Percentiles rank a stretch among this genome's conserved stretches.
These are phyloP conservation scores for Breviolum minutum DNA, from an alignment of 73 alveolate species.

Conservation along the genomic window DNA sequence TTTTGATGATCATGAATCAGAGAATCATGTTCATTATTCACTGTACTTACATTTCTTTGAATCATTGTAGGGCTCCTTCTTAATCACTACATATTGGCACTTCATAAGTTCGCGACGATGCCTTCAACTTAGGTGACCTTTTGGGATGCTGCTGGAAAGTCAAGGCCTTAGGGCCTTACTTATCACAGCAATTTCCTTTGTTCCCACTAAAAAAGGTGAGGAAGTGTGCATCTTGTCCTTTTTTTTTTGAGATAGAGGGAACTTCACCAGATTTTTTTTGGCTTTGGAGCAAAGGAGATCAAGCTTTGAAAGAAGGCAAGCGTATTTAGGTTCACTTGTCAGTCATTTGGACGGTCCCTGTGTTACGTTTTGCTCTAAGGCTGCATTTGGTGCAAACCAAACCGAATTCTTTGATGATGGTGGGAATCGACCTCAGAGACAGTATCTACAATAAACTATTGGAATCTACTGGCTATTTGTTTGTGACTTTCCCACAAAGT, in stretches of 20 bases:
- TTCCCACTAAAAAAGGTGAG: not conserved
- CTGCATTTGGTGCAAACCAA: constrained; percentile 55
- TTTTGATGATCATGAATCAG: not conserved
- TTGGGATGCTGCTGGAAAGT: constrained; percentile 85
- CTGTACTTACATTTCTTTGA: not conserved
- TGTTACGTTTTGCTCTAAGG: not conserved
- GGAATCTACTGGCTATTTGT: not conserved
- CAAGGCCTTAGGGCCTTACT: too few species aligned
- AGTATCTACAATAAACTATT: not conserved
- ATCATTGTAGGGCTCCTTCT: not conserved
- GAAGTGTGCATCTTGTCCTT: not conserved
- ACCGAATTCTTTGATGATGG: constrained; percentile 77
- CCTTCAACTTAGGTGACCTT: constrained; percentile 14
- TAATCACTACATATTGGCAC: not conserved
- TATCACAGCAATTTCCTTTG: too few species aligned
- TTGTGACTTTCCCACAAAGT: not conserved
- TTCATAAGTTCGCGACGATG: not conserved
- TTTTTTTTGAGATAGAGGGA: too few species aligned
- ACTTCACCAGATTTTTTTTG: too few species aligned
- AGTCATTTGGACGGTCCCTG: not conserved
- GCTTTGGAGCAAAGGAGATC: too few species aligned
- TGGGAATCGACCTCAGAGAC: not conserved
- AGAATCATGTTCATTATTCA: not conserved
- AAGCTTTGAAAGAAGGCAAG: not conserved
- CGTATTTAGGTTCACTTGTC: not conserved